A percentile compares a stretch with the other conserved stretches of the same genome.
phyloP scores from a whole-genome alignment of 768 basidiomycete species.

The Nidularia sp. region DNA sequence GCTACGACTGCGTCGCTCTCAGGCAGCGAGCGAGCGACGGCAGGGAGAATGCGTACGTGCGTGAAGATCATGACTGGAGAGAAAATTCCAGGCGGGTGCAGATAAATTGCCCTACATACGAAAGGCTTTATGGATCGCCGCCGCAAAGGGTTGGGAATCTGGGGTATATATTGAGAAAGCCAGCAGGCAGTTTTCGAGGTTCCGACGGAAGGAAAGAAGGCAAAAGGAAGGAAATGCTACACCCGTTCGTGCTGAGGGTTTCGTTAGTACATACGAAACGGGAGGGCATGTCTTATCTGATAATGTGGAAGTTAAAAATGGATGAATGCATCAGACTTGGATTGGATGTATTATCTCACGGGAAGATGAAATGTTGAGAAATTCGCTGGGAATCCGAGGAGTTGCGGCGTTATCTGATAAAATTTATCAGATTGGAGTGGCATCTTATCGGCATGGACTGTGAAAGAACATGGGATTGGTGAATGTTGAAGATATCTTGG shows the following conservation, averaged over 20 bases:
- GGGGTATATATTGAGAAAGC: background rate
- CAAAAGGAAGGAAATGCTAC: background rate
- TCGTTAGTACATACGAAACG: background rate
- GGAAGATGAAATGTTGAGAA: background rate
- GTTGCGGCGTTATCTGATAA: background rate
- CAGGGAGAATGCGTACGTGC: background rate
- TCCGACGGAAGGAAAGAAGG: background rate
- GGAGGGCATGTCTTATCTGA: conserved; percentile 6
- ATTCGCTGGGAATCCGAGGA: background rate
- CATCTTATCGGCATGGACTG: no score
- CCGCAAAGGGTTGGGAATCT: background rate
- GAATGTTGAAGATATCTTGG: no score
- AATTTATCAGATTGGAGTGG: background rate
- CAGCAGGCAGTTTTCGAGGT: background rate
- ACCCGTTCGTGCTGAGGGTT: background rate
- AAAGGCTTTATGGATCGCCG: background rate
- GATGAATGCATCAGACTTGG: background rate
- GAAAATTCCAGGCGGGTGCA: background rate
- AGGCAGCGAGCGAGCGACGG: background rate
- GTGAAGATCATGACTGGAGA: background rate
- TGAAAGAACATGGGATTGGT: no score
- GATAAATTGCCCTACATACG: background rate
- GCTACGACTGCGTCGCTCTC: background rate
- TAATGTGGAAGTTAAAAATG: background rate
- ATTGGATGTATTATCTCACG: background rate